Conservation (phyloP, 805 yeast genomes). For the Teunomyces kruisii region DNA sequence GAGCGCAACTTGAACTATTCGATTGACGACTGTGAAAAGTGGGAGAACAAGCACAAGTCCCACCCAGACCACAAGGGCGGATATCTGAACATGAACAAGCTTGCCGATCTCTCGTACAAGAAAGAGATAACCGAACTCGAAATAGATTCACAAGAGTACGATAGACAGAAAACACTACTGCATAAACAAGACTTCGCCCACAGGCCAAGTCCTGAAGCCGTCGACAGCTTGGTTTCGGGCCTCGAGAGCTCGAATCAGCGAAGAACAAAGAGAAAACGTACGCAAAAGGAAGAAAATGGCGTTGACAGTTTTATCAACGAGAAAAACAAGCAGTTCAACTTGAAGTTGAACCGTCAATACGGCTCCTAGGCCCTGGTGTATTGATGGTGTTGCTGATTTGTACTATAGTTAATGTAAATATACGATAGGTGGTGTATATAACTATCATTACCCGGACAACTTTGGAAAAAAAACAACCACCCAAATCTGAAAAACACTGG, state of each 20-base stretch:
- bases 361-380: not conserved
- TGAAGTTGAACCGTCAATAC: constrained; percentile 61
- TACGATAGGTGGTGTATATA: not conserved
- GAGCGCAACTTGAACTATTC: constrained; percentile 29
- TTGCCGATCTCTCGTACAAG: constrained; percentile 62
- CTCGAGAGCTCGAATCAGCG: constrained; percentile 37
- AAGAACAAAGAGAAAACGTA: constrained; percentile 36
- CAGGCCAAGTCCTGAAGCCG: constrained; percentile 32
- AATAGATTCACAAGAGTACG: constrained; percentile 43
- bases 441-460: constrained; percentile 6
- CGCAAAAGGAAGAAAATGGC: constrained; percentile 31
- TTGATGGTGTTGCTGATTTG: not conserved
- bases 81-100: constrained; percentile 48
- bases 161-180: constrained; percentile 27
- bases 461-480: constrained; percentile 1
- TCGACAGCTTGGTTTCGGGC: constrained; percentile 28
- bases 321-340: constrained; percentile 72
- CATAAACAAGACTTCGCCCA: constrained; percentile 17
- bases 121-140: constrained; percentile 46
- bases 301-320: constrained; percentile 58
- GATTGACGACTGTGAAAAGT: constrained; percentile 61
- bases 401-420: not conserved
- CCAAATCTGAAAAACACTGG: not conserved
- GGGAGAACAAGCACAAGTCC: constrained; percentile 47
- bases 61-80: constrained; percentile 27